These are phyloP conservation scores for Aspergillus carlsbadensis DNA, from an alignment of 495 filamentous ascomycete genomes.

Conservation along the genomic window DNA sequence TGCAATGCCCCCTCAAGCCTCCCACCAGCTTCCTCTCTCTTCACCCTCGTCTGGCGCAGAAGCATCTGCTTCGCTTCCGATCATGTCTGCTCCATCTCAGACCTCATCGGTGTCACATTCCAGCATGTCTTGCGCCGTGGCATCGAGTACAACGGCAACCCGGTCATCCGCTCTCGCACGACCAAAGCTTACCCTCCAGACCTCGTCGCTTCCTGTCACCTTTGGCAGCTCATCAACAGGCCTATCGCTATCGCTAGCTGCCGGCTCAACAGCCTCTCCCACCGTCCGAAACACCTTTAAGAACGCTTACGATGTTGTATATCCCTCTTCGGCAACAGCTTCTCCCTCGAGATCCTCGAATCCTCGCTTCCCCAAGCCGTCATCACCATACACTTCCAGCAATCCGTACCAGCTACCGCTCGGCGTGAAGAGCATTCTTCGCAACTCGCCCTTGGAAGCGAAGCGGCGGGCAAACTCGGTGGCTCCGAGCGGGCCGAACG, in stretches of 20 bases:
- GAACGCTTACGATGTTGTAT: slow-evolving; percentile 72
- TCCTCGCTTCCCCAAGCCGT: slow-evolving; percentile 24
- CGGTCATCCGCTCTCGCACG: slow-evolving; percentile 49
- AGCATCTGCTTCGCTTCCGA: slow-evolving; percentile 8
- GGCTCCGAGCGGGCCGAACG: slow-evolving; percentile 34
- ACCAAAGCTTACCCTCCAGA: slow-evolving; percentile 82
- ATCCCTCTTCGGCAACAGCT: slow-evolving; percentile 59
- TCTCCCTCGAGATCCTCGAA: slow-evolving; percentile 35
- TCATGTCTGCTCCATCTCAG: slow-evolving; percentile 18
- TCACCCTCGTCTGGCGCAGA: slow-evolving; percentile 22
- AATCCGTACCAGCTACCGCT: slow-evolving; percentile 65
- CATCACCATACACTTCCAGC: slow-evolving; percentile 27
- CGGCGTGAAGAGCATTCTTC: slow-evolving; percentile 69
- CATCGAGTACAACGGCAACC: slow-evolving; percentile 33
- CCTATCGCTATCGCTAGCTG: slow-evolving; percentile 54
- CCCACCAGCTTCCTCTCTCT: slow-evolving; percentile 8
- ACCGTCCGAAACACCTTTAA: slow-evolving; percentile 80
- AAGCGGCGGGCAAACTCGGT: slow-evolving; percentile 39
- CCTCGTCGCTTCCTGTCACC: slow-evolving; percentile 49
- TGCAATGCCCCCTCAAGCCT: slow-evolving; percentile 17
- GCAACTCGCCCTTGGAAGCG: slow-evolving; percentile 64
- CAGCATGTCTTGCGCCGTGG: slow-evolving; percentile 26
- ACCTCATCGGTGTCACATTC: slow-evolving; percentile 26
- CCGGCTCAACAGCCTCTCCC: slow-evolving; percentile 65
- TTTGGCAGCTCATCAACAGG: slow-evolving; percentile 55